Base-by-base conservation (phyloP, 73 alveolate species). In the Paramecium sexaurelia region DNA sequence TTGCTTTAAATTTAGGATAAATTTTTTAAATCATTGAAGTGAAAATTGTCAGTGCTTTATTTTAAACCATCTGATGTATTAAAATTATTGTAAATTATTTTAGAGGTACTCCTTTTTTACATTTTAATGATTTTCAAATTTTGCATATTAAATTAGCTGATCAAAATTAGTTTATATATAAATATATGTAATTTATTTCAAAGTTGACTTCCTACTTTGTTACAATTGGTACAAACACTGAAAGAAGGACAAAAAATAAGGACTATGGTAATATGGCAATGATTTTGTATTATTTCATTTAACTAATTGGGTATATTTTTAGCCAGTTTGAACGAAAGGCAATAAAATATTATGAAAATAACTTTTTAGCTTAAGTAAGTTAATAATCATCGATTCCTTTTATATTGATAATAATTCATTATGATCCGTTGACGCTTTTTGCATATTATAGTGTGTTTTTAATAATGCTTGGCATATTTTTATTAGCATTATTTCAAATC, bases 351-450 rank as follows among this genome's bases (percentile, higher is more conserved):
- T 37, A 32, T 36, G 86, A 71, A 71, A 35, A 20, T 35, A 20
- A 71, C 43, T 71, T 27, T 71, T 71, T 71, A 37, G 86, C 86
- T 11, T 40, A 71, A 71, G 32, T 71, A 11, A 36, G 57, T 27
- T 36, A 71, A 71, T 71, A 27, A 20, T 71, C 86, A 15, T 37
- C 86, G 7, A 22, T 32, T 33, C 55, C 86, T 17, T 71, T 71
- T n/a, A 37, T 37, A 9, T n/a, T 71, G 6, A 35, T 71, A 15
- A 35, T 20, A 36, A 35, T 35, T 71, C 55, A 71, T 32, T 32
- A 71, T 36, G 86, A 71, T 40, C 56, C 55, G 2, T 71, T 71
- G 57, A 71, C 86, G 7, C 20, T 35, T n/a, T 27, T 71, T 19
- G 17, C 24, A 1, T 71, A 27, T 13, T 33, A 11, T 24, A 7